Percentiles rank a stretch among this genome's conserved stretches.
These are phyloP conservation scores for Bothriochloa decipiens DNA, from an alignment of 176 grass and related monocot species.

Conservation along the genomic window DNA sequence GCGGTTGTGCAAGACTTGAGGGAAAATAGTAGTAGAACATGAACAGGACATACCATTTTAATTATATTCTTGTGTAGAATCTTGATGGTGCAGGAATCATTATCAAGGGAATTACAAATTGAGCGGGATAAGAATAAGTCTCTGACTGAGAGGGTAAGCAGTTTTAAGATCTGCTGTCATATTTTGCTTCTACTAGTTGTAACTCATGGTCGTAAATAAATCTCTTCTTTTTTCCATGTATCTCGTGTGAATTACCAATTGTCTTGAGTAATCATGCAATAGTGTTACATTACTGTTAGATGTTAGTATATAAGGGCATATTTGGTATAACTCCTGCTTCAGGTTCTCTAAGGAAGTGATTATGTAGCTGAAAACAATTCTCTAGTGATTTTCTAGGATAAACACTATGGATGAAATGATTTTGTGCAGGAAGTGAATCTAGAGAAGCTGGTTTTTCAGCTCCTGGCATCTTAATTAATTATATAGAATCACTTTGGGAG, in stretches of 20 bases:
- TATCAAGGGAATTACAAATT: slow-evolving; percentile 54
- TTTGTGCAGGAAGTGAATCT: background rate
- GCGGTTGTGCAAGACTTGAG: too few species aligned
- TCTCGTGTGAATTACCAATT: slow-evolving; percentile 25
- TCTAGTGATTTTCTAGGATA: slow-evolving; percentile 1
- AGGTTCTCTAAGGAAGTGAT: background rate
- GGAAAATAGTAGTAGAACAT: background rate
- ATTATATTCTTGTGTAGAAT: slow-evolving; percentile 25
- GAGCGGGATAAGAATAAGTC: slow-evolving; percentile 64
- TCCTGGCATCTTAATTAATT: background rate
- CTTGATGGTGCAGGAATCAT: slow-evolving; percentile 35
- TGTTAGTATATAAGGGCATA: background rate
- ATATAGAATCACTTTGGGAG: background rate
- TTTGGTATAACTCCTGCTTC: background rate
- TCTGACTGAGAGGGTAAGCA: slow-evolving; percentile 70
- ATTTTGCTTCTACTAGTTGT: background rate
- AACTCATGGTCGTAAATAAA: slow-evolving; percentile 1
- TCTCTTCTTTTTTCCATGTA: background rate
- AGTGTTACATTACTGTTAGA: background rate
- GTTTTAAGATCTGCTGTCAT: slow-evolving; percentile 12
- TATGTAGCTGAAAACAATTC: background rate
- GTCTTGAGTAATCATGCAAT: slow-evolving; percentile 6
- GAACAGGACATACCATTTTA: background rate
- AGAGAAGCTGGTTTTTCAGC: background rate
- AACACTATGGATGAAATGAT: background rate